Evolutionary conservation across 2,329 filamentous ascomycete species (phyloP), one percentile per base, ranked within the genome.

Genomic region (Fusarium kyushuense): DNA sequence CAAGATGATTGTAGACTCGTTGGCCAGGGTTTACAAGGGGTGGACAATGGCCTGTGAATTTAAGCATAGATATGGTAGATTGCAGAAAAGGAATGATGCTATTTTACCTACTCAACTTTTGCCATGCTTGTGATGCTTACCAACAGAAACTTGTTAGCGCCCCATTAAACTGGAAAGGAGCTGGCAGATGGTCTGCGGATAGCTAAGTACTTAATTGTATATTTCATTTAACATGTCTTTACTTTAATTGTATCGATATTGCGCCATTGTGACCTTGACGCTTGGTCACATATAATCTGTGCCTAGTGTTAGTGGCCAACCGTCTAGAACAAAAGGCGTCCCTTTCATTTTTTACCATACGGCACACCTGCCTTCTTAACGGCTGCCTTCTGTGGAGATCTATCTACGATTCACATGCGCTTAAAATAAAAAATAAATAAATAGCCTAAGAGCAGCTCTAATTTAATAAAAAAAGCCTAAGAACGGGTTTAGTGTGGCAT

Each of bases 31-130:
- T 52, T 59, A 32, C 54, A 45, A 72, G 45, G 65, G 68, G 67
- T 60, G 65, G 71, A 71, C 52, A 63, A 73, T 53, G 67, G 71
- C 69, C 68, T 72, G 66, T 76, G 73, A 74, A 73, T 74, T 75
- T 74, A 71, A 74, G 76, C 72, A 76, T 79, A 78, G 76, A 79
- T 71, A 77, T 67, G 74, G 77, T 79, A 78, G 75, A 78, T 77
- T 77, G 72, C 72, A 78, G 73, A 74, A 74, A 76, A 58, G 70
- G 65, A 76, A 73, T 73, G 71, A 75, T 58, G 63, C 68, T 49
- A 69, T 72, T 69, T 74, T 72, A 72, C 71, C 67, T 65, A 65
- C 45, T 58, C 38, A 21, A 19, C 29, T 38, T 33, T 46, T 35
- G 19, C 33, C 27, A 32, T 29, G 17, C 13, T 38, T 19, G 36